phyloP scores from a whole-genome alignment of 805 yeast genomes.

The Myxozyma melibiosi region DNA sequence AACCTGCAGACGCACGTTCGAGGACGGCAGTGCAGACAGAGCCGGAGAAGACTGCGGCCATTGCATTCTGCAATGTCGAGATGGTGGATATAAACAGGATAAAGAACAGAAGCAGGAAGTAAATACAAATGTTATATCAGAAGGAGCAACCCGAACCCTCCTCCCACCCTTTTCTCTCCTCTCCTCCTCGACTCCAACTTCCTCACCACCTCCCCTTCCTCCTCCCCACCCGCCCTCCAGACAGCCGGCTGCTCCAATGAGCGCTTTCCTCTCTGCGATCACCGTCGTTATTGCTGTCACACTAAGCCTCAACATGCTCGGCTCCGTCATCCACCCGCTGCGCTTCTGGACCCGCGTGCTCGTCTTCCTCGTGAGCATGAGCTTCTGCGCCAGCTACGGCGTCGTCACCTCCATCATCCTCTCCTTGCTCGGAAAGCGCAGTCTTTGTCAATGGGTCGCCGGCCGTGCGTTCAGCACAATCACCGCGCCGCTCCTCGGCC shows the following conservation, averaged over 20 bases:
- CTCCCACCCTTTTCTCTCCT: neutral
- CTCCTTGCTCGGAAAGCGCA: constrained; percentile 69
- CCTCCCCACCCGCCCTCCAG: neutral
- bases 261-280: constrained; percentile 21
- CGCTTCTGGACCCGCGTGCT: constrained; percentile 41
- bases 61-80: no score
- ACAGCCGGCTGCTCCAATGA: constrained; percentile 28
- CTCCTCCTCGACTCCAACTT: neutral
- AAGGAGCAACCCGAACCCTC: neutral
- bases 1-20: constrained; percentile 2
- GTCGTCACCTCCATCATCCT: constrained; percentile 71
- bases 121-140: no score
- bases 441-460: constrained; percentile 84
- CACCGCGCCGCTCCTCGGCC: constrained; percentile 64
- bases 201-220: neutral
- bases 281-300: constrained; percentile 14
- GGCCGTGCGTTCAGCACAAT: constrained; percentile 76
- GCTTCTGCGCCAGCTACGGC: constrained; percentile 43
- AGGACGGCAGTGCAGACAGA: neutral
- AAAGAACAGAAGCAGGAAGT: neutral
- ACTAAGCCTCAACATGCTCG: constrained; percentile 25
- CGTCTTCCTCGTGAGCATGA: constrained; percentile 39
- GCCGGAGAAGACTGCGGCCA: no score
- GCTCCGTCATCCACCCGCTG: constrained; percentile 39
- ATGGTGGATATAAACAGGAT: neutral